phyloP scores from a whole-genome alignment of 495 filamentous ascomycete genomes.

The Aspergillus cristatus region DNA sequence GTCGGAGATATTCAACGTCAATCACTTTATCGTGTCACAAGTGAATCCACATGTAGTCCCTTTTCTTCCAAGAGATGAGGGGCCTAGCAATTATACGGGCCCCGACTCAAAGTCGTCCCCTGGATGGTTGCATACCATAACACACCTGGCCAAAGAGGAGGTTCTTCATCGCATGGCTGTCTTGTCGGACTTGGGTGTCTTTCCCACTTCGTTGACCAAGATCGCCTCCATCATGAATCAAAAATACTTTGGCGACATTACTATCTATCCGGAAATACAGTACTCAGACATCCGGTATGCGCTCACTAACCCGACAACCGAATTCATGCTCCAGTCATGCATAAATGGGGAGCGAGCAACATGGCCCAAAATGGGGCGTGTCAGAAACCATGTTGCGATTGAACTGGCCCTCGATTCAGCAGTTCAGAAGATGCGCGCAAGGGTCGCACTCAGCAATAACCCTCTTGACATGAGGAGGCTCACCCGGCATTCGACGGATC shows the following conservation, averaged over 20 bases:
- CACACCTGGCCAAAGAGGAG: constrained; percentile 72
- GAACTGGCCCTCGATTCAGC: constrained; percentile 80
- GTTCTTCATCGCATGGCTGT: constrained; percentile 72
- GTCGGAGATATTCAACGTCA: constrained; percentile 95
- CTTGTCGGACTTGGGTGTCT: constrained; percentile 72
- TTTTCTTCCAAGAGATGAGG: constrained; percentile 68
- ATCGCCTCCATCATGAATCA: constrained; percentile 73
- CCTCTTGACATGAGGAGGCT: constrained; percentile 46
- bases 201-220: constrained; percentile 74
- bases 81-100: constrained; percentile 30
- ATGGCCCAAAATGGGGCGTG: constrained; percentile 78
- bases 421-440: constrained; percentile 63
- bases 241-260: constrained; percentile 92
- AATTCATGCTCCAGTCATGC: constrained; percentile 77
- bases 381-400: constrained; percentile 75
- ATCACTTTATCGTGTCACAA: constrained; percentile 95
- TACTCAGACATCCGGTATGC: constrained; percentile 67
- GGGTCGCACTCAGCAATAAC: constrained; percentile 71
- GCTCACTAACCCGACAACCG: constrained; percentile 74
- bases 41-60: constrained; percentile 92
- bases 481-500: constrained; percentile 10
- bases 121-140: constrained; percentile 58
- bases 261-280: constrained; percentile 74
- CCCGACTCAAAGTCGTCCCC: constrained; percentile 29
- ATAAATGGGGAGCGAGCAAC: constrained; percentile 75